Evolutionary conservation across 2,329 filamentous ascomycete genomes (phyloP).

Genomic region (Didymella arachidicola): DNA sequence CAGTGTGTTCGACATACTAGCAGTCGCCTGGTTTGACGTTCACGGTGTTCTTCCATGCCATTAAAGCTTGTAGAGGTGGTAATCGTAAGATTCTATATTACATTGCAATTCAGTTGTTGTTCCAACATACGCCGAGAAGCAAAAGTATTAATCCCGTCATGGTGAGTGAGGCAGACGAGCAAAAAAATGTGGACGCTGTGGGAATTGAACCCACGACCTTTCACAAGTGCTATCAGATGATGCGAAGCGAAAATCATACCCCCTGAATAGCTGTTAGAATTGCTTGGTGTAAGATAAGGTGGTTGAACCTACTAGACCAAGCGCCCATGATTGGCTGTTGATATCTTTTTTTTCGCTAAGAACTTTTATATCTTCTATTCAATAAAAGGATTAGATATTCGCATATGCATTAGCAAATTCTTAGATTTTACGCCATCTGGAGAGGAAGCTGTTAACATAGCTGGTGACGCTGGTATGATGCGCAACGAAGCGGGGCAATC

Average conservation of each 20-base stretch:
- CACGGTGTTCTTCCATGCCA: neutral
- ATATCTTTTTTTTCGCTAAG: no score
- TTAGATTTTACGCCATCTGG: no score
- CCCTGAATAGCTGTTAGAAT: no score
- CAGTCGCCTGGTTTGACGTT: no score
- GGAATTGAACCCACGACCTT: constrained; percentile 26
- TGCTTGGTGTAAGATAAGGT: no score
- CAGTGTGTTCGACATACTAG: no score
- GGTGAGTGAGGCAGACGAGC: neutral
- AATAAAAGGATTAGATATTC: no score
- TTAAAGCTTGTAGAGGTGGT: neutral
- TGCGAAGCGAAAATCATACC: constrained; percentile 23
- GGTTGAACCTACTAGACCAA: constrained; percentile 23
- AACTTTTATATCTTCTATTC: no score
- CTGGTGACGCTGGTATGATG: no score
- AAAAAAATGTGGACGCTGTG: constrained; percentile 23
- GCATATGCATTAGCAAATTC: no score
- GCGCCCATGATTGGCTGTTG: constrained; percentile 18
- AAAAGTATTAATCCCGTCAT: neutral
- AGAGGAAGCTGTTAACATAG: no score
- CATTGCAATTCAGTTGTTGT: neutral
- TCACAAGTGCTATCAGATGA: constrained; percentile 14
- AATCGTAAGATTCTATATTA: neutral
- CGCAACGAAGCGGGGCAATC: neutral
- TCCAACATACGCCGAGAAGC: neutral